Evolutionary conservation across 2,329 filamentous ascomycete species (phyloP).

Genomic region (Ophiostoma perfectum): DNA sequence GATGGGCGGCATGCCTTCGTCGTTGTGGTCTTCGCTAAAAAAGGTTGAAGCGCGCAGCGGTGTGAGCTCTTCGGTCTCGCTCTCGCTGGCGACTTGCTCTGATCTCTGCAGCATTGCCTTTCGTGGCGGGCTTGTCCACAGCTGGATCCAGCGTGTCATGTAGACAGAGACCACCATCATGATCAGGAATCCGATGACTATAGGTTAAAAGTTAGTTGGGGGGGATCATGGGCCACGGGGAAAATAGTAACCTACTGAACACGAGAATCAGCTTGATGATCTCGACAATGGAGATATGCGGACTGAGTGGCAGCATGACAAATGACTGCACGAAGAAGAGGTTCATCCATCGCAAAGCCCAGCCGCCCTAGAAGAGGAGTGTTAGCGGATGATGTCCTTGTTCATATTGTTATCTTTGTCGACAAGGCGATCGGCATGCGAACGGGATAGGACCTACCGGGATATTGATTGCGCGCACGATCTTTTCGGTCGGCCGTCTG

Average conservation of each 20-base stretch:
- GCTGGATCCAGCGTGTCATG: constrained; percentile 49
- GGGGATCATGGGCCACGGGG: not conserved
- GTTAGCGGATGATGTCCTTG: not conserved
- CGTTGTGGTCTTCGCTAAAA: constrained; percentile 21
- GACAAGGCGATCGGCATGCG: not conserved
- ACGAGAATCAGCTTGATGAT: constrained; percentile 56
- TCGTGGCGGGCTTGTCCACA: constrained; percentile 48
- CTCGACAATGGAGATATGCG: constrained; percentile 48
- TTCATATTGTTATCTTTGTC: not conserved
- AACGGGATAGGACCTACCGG: constrained; percentile 30
- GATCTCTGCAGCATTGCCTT: constrained; percentile 46
- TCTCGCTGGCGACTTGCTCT: constrained; percentile 37
- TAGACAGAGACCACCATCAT: constrained; percentile 51
- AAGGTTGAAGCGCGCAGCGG: constrained; percentile 23
- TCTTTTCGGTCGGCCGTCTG: constrained; percentile 41
- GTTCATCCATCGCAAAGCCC: constrained; percentile 54
- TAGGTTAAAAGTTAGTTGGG: not conserved
- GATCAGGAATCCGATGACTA: constrained; percentile 51
- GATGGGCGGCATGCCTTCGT: constrained; percentile 10
- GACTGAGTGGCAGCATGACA: constrained; percentile 53
- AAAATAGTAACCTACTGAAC: constrained; percentile 39
- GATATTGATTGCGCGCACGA: constrained; percentile 49
- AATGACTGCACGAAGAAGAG: constrained; percentile 57
- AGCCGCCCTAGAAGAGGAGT: constrained; percentile 37
- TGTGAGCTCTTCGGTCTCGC: constrained; percentile 17